phyloP scores from a whole-genome alignment of 2,329 filamentous ascomycete species.

The Xylaria polymorpha region DNA sequence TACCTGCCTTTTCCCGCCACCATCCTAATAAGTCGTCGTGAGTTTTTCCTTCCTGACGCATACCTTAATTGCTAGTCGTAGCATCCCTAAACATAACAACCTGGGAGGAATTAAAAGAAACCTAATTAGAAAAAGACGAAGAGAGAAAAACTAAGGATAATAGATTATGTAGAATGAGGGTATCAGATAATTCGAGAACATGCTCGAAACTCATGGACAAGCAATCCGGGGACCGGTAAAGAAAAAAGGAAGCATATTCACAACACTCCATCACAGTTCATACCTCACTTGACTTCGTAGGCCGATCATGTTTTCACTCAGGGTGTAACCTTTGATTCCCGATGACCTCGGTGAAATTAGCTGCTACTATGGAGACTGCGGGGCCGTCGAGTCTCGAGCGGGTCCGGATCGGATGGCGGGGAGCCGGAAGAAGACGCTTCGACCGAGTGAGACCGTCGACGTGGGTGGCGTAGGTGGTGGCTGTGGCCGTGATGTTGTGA shows the following conservation, averaged over 20 bases:
- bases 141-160: neutral
- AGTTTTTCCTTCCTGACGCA: neutral
- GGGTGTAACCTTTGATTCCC: conserved; percentile 1
- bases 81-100: neutral
- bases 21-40: neutral
- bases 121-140: neutral
- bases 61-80: neutral
- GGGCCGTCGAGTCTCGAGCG: conserved; percentile 26
- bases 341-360: conserved; percentile 10
- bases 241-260: neutral
- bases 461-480: conserved; percentile 3
- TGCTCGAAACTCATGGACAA: neutral
- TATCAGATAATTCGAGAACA: conserved; percentile 4
- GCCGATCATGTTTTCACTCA: neutral
- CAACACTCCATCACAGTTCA: neutral
- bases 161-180: neutral
- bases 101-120: neutral
- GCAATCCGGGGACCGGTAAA: neutral
- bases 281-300: neutral
- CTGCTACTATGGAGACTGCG: conserved; percentile 26
- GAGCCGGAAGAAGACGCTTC: conserved; percentile 27
- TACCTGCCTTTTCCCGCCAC: neutral
- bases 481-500: conserved; percentile 14
- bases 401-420: conserved; percentile 8
- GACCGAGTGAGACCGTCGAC: conserved; percentile 27